Conservation (phyloP, 768 basidiomycete species). For the Myochromella boudieri region DNA sequence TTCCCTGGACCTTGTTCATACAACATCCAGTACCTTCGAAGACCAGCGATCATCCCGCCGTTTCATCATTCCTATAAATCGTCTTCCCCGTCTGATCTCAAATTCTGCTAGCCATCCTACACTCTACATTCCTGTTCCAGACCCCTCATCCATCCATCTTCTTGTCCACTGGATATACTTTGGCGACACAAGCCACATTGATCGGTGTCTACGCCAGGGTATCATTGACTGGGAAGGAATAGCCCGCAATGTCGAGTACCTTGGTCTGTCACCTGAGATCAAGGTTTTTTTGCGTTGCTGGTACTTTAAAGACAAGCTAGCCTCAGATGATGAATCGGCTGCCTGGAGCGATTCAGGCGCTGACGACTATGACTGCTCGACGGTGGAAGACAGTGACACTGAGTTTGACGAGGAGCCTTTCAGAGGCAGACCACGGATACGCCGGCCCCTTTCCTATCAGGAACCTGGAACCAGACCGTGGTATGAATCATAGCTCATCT, state of each 20-base stretch:
- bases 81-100: conserved; percentile 67
- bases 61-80: conserved; percentile 46
- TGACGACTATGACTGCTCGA: conserved; percentile 21
- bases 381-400: conserved; percentile 5
- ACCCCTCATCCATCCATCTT: conserved; percentile 67
- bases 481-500: conserved; percentile 12
- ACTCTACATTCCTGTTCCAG: conserved; percentile 74
- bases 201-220: conserved; percentile 63
- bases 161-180: conserved; percentile 85
- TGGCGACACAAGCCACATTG: conserved; percentile 64
- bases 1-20: conserved; percentile 55
- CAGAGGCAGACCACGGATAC: conserved; percentile 40
- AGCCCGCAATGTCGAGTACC: conserved; percentile 87
- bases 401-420: conserved; percentile 30
- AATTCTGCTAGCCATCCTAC: conserved; percentile 66
- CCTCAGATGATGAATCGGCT: conserved; percentile 30
- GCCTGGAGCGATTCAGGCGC: conserved; percentile 31
- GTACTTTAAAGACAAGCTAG: conserved; percentile 37
- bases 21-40: conserved; percentile 27
- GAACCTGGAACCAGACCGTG: conserved; percentile 20
- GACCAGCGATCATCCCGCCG: conserved; percentile 22
- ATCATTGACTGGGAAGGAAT: conserved; percentile 82
- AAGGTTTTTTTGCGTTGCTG: conserved; percentile 76
- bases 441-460: conserved; percentile 39
- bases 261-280: conserved; percentile 73